Base-by-base conservation (phyloP, 2,329 filamentous ascomycete species). In the Leptographium procerum region DNA sequence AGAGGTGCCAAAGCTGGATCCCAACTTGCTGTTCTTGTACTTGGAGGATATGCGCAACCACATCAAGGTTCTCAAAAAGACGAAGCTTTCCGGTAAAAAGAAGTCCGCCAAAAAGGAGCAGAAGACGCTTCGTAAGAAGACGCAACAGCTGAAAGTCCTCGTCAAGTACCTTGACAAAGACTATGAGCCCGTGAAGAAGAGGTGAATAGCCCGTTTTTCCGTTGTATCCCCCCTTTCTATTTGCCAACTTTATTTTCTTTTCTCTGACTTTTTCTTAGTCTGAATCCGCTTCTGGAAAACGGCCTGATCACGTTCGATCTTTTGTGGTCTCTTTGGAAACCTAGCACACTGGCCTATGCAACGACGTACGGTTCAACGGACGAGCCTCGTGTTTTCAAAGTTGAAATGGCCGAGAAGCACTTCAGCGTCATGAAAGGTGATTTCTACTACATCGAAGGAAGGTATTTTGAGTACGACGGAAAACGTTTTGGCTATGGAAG, bases 281-380 rank as follows among this genome's bases (percentile, higher is more conserved):
- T 96, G 0, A 86, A 91, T 64, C 88, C 89, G 0, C 83, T 96
- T 72, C 76, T 95, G 2, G 82, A 90, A 62, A 87, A 86, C 34
- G 89, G 89, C 10, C 84, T 90, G 51, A 95, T 95, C 68, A 95
- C 89, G 0, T 96, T 91, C 65, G 89, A 96, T 59, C 78, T 95
- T 2, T 75, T 95, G 1, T 95, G 91, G 91, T 89, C 90, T 0
- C 73, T 96, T 4, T 95, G 88, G 80, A 95, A 94, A 67, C 91
- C 91, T 0, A 88, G 90, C 65, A 90, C 88, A 0, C 81, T 95
- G 24, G 86, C 84, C 1, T 92, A 87, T 68, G 83, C 86, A 0
- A 82, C 83, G 0, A 92, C 88, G 0, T 95, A 95, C 62, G 87
- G 87, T 3, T 84, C 83, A 40, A 73, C 78, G 16, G 88, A 92